Base-by-base conservation (phyloP, 805 yeast species). In the Starmerella vaccinii region DNA sequence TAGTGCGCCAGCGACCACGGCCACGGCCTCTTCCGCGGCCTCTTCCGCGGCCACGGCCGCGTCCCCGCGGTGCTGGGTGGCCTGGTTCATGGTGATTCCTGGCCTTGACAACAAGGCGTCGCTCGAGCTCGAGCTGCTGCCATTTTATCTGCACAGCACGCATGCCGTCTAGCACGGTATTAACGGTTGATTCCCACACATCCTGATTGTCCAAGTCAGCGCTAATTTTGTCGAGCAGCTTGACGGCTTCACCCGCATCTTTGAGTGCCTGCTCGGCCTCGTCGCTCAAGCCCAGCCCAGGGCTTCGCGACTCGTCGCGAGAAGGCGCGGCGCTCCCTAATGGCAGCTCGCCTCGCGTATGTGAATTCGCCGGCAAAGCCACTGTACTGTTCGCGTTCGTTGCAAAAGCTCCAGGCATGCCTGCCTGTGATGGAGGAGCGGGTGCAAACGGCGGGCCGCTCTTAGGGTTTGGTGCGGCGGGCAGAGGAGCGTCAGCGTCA, bases 1-100 rank as follows among this genome's bases (percentile, higher is more conserved):
- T 39, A 13, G 43, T 44, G 22, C 34, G 46, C 56, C 53, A 46
- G 12, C 58, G 49, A 26, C 56, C 56, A 9, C 57, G 42, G 24
- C 57, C 57, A 2, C 60, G 48, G 22, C 60, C 60, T 5, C 60
- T 38, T 22, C 60, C 60, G 2, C 60, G 42, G 21, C 60, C 60
- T 10, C 59, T 19, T 27, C 60, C 60, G 8, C 56, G 40, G 12
- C 58, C 56, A 2, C 59, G 32, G 7, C 59, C 58, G 0, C 57
- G 34, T 15, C 49, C 51, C 1, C 54, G 26, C 21, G 29, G 30
- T 6, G 26, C 26, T 21, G 32, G 10, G 16, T 22, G 33, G 15
- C 27, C 43, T 6, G 30, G 37, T 9, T 18, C 41, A 32, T 26
- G 33, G 21, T 47, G 47, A 32, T 44, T 40, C 6, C 45, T 47